Conservation (phyloP, 2,329 filamentous ascomycete species). For the Monosporascus sp. region DNA sequence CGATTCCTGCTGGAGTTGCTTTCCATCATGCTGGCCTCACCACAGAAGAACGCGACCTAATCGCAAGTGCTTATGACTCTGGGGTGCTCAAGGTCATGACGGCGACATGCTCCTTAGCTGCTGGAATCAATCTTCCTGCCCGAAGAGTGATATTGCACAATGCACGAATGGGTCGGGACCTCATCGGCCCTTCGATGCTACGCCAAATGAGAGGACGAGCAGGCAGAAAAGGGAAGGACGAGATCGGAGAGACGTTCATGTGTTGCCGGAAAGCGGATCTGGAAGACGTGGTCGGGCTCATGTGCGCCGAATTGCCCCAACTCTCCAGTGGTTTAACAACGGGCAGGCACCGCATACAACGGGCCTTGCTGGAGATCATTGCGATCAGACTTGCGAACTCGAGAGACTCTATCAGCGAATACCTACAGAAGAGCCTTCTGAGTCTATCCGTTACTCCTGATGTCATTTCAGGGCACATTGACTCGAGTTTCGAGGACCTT, state of each 20-base stretch:
- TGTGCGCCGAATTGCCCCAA: slow-evolving; percentile 66
- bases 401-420: slow-evolving; percentile 59
- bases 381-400: slow-evolving; percentile 63
- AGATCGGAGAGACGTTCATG: slow-evolving; percentile 70
- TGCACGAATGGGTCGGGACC: slow-evolving; percentile 68
- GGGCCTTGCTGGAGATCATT: slow-evolving; percentile 68
- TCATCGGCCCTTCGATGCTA: slow-evolving; percentile 74
- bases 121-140: slow-evolving; percentile 70
- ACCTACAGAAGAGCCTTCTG: slow-evolving; percentile 62
- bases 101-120: slow-evolving; percentile 74
- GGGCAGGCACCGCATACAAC: slow-evolving; percentile 62
- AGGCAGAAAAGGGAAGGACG: slow-evolving; percentile 72
- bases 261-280: slow-evolving; percentile 66
- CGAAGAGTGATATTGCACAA: slow-evolving; percentile 70
- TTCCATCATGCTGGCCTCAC: slow-evolving; percentile 71
- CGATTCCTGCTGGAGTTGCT: slow-evolving; percentile 60
- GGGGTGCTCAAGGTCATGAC: slow-evolving; percentile 66
- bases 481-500: slow-evolving; percentile 55
- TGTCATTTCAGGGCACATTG: slow-evolving; percentile 47
- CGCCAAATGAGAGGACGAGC: slow-evolving; percentile 76
- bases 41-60: slow-evolving; percentile 66
- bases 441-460: slow-evolving; percentile 48
- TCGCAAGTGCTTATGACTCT: slow-evolving; percentile 64
- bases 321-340: slow-evolving; percentile 64
- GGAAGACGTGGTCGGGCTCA: slow-evolving; percentile 62